phyloP scores from a whole-genome alignment of 2,329 filamentous ascomycete genomes.

The Blastomyces parvus region DNA sequence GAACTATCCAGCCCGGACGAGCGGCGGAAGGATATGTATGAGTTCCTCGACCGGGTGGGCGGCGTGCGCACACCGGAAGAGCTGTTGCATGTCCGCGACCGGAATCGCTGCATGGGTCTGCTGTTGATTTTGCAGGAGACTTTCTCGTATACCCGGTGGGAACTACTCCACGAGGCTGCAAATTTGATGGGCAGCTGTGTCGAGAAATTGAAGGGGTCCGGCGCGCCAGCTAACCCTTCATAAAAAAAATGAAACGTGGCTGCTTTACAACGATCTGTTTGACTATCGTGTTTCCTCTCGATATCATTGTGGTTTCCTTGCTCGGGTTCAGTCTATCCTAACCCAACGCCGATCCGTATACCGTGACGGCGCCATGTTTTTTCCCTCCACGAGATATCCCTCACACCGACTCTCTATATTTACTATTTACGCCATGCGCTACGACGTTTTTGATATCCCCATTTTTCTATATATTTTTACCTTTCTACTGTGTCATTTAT shows the following conservation, averaged over 20 bases:
- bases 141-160: conserved; percentile 79
- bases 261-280: conserved; percentile 15
- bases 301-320: background rate
- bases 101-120: conserved; percentile 75
- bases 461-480: background rate
- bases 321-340: background rate
- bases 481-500: background rate
- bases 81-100: conserved; percentile 59
- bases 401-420: background rate
- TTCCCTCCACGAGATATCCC: background rate
- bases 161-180: conserved; percentile 79
- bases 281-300: background rate
- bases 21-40: conserved; percentile 66
- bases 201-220: conserved; percentile 41
- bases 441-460: background rate
- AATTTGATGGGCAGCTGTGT: conserved; percentile 74
- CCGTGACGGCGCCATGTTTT: background rate
- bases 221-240: background rate
- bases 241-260: conserved; percentile 10
- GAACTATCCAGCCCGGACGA: conserved; percentile 53
- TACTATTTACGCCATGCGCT: background rate
- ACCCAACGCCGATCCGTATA: background rate
- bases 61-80: conserved; percentile 66
- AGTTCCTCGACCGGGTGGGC: conserved; percentile 64
- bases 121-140: conserved; percentile 71